A percentile compares a stretch with the other conserved stretches of the same genome.
phyloP scores from a whole-genome alignment of 495 filamentous ascomycete genomes.

The Lophiostoma macrostomum region DNA sequence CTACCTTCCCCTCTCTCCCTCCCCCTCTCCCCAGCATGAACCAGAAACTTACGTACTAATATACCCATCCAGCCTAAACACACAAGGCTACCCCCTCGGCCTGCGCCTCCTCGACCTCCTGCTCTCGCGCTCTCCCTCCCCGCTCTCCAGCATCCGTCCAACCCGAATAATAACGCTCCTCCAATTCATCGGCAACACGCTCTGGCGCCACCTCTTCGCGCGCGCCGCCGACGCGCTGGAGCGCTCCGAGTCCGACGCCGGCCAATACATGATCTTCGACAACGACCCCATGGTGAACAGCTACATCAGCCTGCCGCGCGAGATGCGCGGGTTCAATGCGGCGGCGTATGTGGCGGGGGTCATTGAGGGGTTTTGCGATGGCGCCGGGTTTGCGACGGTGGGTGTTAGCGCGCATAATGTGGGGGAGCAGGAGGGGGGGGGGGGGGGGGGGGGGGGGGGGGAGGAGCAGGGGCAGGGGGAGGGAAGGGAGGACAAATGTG shows the following conservation, averaged over 20 bases:
- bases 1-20: not conserved
- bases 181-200: conserved; percentile 84
- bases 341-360: conserved; percentile 94
- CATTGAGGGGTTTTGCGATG: conserved; percentile 93
- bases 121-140: conserved; percentile 66
- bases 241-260: conserved; percentile 73
- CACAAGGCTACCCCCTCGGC: conserved; percentile 92
- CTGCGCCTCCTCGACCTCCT: conserved; percentile 93
- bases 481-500: conserved; percentile 54
- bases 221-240: conserved; percentile 90
- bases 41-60: conserved; percentile 4
- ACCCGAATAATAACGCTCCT: conserved; percentile 87
- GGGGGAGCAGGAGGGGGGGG: conserved; percentile 54
- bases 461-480: conserved; percentile 15
- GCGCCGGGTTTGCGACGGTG: conserved; percentile 74
- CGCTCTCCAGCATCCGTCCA: conserved; percentile 68
- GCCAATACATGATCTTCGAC: conserved; percentile 98
- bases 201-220: conserved; percentile 90
- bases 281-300: conserved; percentile 94
- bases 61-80: conserved; percentile 67
- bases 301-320: conserved; percentile 86
- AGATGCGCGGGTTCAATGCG: conserved; percentile 95
- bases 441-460: conserved; percentile 4
- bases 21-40: not conserved
- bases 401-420: conserved; percentile 89